These are phyloP conservation scores for Coemansia guatemalensis DNA, from an alignment of 192 early-diverging fungal genomes.

Conservation along the genomic window DNA sequence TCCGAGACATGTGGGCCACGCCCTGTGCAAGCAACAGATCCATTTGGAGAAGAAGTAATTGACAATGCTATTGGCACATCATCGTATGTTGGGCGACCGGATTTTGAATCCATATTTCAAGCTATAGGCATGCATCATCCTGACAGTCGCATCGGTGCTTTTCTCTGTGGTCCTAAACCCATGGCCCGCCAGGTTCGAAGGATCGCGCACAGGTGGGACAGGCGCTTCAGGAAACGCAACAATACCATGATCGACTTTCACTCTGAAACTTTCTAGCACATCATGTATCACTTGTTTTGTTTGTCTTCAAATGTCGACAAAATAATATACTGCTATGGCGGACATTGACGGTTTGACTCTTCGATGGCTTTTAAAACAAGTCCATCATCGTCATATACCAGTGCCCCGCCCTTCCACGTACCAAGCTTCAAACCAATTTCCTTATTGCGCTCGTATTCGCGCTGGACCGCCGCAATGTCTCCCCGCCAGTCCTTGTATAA, in stretches of 20 bases:
- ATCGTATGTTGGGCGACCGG: conserved; percentile 76
- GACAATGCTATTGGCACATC: conserved; percentile 63
- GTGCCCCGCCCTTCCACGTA: conserved; percentile 74
- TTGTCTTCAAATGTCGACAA: not conserved
- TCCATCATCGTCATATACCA: conserved; percentile 85
- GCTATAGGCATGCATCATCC: conserved; percentile 58
- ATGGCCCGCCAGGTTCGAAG: conserved; percentile 60
- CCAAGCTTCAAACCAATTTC: conserved; percentile 72
- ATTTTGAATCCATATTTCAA: conserved; percentile 70
- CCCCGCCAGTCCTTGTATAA: conserved; percentile 87
- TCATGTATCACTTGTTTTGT: not conserved
- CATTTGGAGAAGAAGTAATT: conserved; percentile 59
- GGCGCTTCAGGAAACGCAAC: conserved; percentile 13
- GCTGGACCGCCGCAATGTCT: conserved; percentile 61
- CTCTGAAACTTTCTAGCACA: conserved; percentile 19
- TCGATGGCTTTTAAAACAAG: conserved; percentile 62
- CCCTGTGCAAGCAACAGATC: conserved; percentile 34
- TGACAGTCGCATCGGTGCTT: conserved; percentile 72
- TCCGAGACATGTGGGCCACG: conserved; percentile 49
- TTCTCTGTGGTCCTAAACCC: conserved; percentile 82
- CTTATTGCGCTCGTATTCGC: conserved; percentile 80
- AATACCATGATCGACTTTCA: conserved; percentile 29
- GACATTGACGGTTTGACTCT: conserved; percentile 33
- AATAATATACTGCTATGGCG: conserved; percentile 14
- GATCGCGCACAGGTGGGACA: conserved; percentile 37